Evolutionary conservation across 805 yeast genomes (phyloP).

Genomic region (Lipomyces anomalus): DNA sequence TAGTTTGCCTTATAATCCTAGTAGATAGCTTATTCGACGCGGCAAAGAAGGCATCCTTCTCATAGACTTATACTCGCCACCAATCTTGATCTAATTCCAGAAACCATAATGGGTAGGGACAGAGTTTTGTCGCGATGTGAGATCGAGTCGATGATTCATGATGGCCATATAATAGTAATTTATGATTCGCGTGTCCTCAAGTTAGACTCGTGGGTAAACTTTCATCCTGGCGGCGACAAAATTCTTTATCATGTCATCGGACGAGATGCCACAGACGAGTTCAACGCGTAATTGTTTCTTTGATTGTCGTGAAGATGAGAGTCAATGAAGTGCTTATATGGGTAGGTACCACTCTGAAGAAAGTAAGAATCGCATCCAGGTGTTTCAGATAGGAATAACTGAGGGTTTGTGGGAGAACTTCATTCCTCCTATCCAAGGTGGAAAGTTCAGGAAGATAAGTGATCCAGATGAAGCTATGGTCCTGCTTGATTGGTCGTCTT

Average conservation of each 20-base stretch:
- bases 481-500: constrained; percentile 7
- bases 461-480: constrained; percentile 7
- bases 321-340: not conserved
- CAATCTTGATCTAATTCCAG: too few species aligned
- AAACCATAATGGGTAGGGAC: too few species aligned
- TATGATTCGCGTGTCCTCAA: constrained; percentile 55
- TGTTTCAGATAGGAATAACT: constrained; percentile 61
- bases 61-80: too few species aligned
- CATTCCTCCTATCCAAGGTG: constrained; percentile 88
- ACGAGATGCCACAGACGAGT: constrained; percentile 85
- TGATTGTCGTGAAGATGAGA: not conserved
- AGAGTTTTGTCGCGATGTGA: constrained; percentile 40
- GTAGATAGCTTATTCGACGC: too few species aligned
- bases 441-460: constrained; percentile 34
- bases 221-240: constrained; percentile 86
- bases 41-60: too few species aligned
- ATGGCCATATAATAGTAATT: constrained; percentile 66
- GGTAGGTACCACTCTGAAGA: constrained; percentile 59
- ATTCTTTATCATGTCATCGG: constrained; percentile 83
- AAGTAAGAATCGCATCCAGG: constrained; percentile 46
- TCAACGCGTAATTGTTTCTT: constrained; percentile 57
- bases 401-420: constrained; percentile 65
- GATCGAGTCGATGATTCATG: constrained; percentile 54
- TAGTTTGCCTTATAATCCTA: too few species aligned
- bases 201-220: constrained; percentile 62